Evolutionary conservation across 208 protist species (phyloP).

Genomic region (Trypanosomatidae sp.): DNA sequence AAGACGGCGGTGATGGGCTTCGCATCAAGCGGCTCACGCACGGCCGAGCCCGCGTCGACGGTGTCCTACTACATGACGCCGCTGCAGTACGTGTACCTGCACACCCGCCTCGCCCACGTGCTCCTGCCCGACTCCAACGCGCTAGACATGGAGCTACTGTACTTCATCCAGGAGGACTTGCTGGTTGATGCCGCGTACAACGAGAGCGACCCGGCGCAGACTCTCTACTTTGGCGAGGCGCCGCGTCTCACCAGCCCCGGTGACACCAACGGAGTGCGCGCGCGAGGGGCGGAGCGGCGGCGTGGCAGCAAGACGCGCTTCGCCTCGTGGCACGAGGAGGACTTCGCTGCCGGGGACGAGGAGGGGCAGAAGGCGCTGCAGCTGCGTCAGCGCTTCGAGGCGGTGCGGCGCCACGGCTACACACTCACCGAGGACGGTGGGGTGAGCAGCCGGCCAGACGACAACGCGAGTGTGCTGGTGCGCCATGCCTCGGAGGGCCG

Average conservation of each 20-base stretch:
- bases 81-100: constrained; percentile 84
- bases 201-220: constrained; percentile 29
- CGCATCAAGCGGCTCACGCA: too few relatives aligned
- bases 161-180: constrained; percentile 73
- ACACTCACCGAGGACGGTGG: neutral
- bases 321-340: too few relatives aligned
- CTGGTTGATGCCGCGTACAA: constrained; percentile 54
- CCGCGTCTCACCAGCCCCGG: constrained; percentile 29
- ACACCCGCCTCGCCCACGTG: constrained; percentile 73
- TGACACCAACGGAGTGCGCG: neutral
- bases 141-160: constrained; percentile 69
- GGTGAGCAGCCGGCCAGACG: constrained; percentile 15
- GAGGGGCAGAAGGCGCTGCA: constrained; percentile 1
- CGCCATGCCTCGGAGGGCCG: too few relatives aligned
- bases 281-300: constrained; percentile 7
- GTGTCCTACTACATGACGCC: constrained; percentile 70
- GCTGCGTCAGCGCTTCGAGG: constrained; percentile 19
- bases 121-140: constrained; percentile 59
- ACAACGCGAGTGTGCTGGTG: too few relatives aligned
- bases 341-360: neutral
- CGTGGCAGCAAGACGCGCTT: too few relatives aligned
- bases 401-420: constrained; percentile 27
- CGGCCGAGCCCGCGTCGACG: too few relatives aligned
- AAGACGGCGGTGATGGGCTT: constrained; percentile 8
- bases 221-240: constrained; percentile 47